phyloP scores from a whole-genome alignment of 2,329 filamentous ascomycete species.

The Botryotinia globosa region DNA sequence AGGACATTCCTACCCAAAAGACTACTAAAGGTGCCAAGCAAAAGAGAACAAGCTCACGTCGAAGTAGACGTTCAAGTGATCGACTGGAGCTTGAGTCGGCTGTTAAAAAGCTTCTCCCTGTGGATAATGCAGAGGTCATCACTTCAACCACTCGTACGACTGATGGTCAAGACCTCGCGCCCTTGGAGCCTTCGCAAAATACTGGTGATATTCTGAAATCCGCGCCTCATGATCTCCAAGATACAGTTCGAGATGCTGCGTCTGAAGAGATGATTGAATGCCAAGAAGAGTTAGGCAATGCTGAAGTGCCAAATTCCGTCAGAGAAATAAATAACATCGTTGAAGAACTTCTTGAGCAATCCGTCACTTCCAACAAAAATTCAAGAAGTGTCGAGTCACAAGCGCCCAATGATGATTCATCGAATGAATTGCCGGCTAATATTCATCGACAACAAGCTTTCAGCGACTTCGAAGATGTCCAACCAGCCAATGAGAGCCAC shows the following conservation, averaged over 20 bases:
- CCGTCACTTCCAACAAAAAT: background rate
- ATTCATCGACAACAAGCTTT: background rate
- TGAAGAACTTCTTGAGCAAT: constrained; percentile 7
- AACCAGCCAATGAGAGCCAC: background rate
- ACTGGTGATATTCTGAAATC: background rate
- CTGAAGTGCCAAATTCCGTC: background rate
- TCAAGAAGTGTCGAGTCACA: background rate
- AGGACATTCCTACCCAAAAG: background rate
- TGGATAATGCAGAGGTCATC: background rate
- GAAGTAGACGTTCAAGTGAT: constrained; percentile 15
- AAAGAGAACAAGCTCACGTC: constrained; percentile 3
- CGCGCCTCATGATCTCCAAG: background rate
- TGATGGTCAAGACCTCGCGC: background rate
- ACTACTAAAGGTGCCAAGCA: background rate
- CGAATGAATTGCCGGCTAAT: background rate
- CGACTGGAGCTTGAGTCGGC: background rate
- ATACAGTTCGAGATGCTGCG: background rate
- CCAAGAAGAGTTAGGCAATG: background rate
- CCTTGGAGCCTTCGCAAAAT: background rate
- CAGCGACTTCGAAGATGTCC: background rate
- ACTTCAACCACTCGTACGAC: background rate
- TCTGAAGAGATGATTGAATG: background rate
- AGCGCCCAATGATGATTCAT: background rate
- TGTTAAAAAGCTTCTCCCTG: background rate
- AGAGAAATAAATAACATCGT: constrained; percentile 4